Base-by-base conservation (phyloP, 2,329 filamentous ascomycete species). In the Ophidiomyces ophidiicola region DNA sequence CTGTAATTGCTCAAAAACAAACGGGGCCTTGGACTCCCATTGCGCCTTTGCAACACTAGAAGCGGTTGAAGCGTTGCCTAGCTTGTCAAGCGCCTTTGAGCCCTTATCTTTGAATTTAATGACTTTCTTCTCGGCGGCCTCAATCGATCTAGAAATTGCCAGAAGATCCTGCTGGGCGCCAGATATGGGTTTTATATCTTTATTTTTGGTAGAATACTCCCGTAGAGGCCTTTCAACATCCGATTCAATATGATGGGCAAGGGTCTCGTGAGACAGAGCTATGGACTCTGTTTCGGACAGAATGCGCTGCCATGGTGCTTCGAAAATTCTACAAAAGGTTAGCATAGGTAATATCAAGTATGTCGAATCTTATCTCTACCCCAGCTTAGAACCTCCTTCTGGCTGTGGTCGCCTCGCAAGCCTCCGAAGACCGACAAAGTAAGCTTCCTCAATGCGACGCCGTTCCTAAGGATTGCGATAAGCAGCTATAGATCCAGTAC, bases 1-100 rank as follows among this genome's bases (percentile, higher is more conserved):
- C 58, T 98, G 90, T 18, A 98, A 73, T 44, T 80, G 82, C 62
- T 98, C 90, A 55, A 93, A 94, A 44, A 94, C 81, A 60, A 84
- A 96, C 1, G 90, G 90, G 10, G 90, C 85, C 59, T 94, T 86
- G 1, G 85, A 86, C 41, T 94, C 80, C 90, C 90, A 98, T 56
- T 93, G 82, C 48, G 80, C 73, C 31, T 71, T 75, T n/a, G 85
- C 80, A 44, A 76, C 76, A 47, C 93, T 82, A 30, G 92, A 74
- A 47, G 78, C 79, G 12, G 75, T 68, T 7, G 75, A 71, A 8
- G 85, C 86, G 46, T 71, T 72, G 30, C 86, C 82, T 26, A 90
- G 74, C 60, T 90, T 93, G 43, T 77, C 75, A 2, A 79, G 72
- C 51, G 58, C 59, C 37, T 76, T 86, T 29, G 80, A 76, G 44